These are phyloP conservation scores for Amanita pallidorosea DNA, from an alignment of 768 basidiomycete genomes.

Conservation along the genomic window DNA sequence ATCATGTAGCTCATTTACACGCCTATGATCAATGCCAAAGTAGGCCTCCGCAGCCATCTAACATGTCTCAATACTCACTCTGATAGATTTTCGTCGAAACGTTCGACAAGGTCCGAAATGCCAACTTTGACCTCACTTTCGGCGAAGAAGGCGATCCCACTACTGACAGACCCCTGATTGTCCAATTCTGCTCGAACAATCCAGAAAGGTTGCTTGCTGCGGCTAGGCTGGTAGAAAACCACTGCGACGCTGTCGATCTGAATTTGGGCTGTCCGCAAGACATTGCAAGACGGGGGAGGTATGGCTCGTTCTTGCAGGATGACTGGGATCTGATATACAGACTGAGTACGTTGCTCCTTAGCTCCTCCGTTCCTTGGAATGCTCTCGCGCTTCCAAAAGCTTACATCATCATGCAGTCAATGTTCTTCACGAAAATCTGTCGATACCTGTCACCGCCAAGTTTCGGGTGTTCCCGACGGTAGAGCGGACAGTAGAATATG, in stretches of 20 bases:
- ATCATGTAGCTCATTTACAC: constrained; percentile 70
- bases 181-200: constrained; percentile 93
- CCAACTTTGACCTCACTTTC: constrained; percentile 54
- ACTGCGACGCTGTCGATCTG: constrained; percentile 91
- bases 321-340: constrained; percentile 86
- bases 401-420: constrained; percentile 46
- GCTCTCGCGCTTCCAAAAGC: background rate
- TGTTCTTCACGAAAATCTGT: constrained; percentile 71
- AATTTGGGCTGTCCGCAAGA: constrained; percentile 95
- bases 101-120: constrained; percentile 45
- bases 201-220: constrained; percentile 68
- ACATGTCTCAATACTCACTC: background rate
- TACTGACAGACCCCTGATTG: constrained; percentile 74
- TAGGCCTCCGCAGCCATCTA: constrained; percentile 12
- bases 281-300: constrained; percentile 79
- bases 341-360: constrained; percentile 43
- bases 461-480: constrained; percentile 84
- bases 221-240: constrained; percentile 62
- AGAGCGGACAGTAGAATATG: constrained; percentile 87
- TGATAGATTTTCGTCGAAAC: constrained; percentile 52
- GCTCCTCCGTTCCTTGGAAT: background rate
- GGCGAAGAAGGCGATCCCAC: constrained; percentile 77
- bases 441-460: constrained; percentile 93
- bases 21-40: constrained; percentile 97
- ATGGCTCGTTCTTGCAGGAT: constrained; percentile 88